Percentiles rank a stretch among this genome's conserved stretches.
Conservation (phyloP, 495 filamentous ascomycete genomes). For the Podospora bellae-mahoneyi region DNA sequence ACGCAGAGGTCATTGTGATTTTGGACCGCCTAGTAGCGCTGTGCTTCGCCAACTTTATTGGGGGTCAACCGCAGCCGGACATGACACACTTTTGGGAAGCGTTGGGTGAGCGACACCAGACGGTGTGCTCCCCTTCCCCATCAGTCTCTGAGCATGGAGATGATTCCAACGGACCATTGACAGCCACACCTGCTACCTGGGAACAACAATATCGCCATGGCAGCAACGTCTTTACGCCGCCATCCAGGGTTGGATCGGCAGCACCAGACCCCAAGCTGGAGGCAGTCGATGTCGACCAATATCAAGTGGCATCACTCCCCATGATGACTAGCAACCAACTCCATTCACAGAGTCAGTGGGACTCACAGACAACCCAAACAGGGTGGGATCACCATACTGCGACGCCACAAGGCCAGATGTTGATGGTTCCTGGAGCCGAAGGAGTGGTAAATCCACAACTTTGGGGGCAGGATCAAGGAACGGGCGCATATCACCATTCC, state of each 20-base stretch:
- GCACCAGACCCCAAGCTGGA: not conserved
- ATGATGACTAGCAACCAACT: not conserved
- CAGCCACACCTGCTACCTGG: not conserved
- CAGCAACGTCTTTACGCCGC: conserved; percentile 1
- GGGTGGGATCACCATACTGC: not conserved
- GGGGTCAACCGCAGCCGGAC: not conserved
- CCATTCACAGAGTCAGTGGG: conserved; percentile 4
- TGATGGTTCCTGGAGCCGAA: conserved; percentile 6
- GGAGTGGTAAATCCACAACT: conserved; percentile 7
- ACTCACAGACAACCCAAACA: not conserved
- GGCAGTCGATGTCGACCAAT: not conserved
- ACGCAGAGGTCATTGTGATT: conserved; percentile 1
- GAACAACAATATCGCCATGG: not conserved
- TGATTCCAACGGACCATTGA: not conserved
- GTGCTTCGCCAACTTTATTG: not conserved
- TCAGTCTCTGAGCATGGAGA: not conserved
- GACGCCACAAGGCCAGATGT: not conserved
- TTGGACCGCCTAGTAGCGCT: conserved; percentile 8
- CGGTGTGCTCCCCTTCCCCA: not conserved
- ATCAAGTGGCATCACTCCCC: not conserved
- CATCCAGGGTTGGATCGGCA: conserved; percentile 6
- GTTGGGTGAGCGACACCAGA: conserved; percentile 3
- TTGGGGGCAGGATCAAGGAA: not conserved
- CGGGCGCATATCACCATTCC: not conserved
- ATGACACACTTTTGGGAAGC: conserved; percentile 10